Evolutionary conservation across 495 filamentous ascomycete species (phyloP).

Genomic region (Penicillium silybi): DNA sequence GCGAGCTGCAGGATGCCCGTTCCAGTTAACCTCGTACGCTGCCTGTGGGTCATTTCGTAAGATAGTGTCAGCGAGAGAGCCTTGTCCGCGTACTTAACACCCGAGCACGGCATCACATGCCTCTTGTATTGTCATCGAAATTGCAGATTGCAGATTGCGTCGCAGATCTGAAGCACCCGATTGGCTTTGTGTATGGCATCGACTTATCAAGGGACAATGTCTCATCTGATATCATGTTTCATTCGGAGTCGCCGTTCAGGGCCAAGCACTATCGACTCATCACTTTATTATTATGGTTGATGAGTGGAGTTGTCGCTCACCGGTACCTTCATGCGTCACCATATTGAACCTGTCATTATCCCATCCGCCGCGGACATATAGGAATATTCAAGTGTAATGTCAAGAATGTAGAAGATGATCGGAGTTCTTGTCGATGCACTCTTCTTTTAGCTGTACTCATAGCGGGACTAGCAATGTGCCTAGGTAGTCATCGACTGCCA

Average conservation of each 20-base stretch:
- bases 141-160: not conserved
- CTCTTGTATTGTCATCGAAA: not conserved
- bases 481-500: no score
- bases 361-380: no score
- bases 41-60: not conserved
- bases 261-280: not conserved
- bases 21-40: conserved; percentile 1
- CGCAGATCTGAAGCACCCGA: not conserved
- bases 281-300: not conserved
- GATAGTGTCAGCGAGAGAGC: not conserved
- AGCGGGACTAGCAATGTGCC: no score
- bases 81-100: no score
- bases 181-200: not conserved
- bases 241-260: conserved; percentile 3
- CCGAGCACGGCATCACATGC: conserved; percentile 1
- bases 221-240: conserved; percentile 7
- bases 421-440: not conserved
- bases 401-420: not conserved
- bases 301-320: not conserved
- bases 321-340: not conserved
- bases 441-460: no score
- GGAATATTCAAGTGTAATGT: no score
- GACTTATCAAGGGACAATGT: conserved; percentile 3
- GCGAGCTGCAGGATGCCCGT: conserved; percentile 18
- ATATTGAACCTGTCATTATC: not conserved